These are phyloP conservation scores for Backusella westeae DNA, from an alignment of 192 early-diverging fungal genomes.

Conservation along the genomic window DNA sequence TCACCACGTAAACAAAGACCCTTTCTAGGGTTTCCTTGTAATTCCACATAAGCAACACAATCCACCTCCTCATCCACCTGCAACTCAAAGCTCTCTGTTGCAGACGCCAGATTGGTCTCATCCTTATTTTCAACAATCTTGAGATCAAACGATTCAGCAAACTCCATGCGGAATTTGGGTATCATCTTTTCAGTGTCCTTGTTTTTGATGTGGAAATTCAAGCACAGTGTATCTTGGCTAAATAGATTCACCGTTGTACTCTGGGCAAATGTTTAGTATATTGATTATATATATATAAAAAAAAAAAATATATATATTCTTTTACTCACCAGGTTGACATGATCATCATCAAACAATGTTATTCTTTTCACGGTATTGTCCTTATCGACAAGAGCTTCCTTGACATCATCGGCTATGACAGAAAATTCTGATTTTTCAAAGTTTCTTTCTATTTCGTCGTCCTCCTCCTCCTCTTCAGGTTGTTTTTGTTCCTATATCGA, in stretches of 20 bases:
- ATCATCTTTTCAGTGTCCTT: conserved; percentile 8
- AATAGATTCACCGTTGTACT: conserved; percentile 21
- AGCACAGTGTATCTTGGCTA: conserved; percentile 8
- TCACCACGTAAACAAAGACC: conserved; percentile 33
- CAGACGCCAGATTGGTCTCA: conserved; percentile 10
- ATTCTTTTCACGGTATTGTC: not conserved
- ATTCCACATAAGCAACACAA: conserved; percentile 21
- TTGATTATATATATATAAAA: not conserved
- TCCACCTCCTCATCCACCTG: conserved; percentile 22
- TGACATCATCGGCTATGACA: conserved; percentile 1
- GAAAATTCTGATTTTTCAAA: not conserved
- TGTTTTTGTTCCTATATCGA: not conserved
- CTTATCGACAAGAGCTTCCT: conserved; percentile 3
- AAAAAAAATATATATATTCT: too few relatives aligned
- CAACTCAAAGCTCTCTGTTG: conserved; percentile 29
- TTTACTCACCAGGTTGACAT: not conserved
- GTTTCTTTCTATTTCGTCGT: not conserved
- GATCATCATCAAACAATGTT: not conserved
- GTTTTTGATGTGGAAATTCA: conserved; percentile 24
- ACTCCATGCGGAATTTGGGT: conserved; percentile 24
- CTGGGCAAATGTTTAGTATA: not conserved
- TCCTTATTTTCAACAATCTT: conserved; percentile 2
- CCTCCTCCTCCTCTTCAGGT: not conserved
- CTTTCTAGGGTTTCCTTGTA: conserved; percentile 23
- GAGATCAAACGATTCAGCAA: conserved; percentile 29